phyloP scores from a whole-genome alignment of 73 alveolate species.

The Paramecium primaurelia region DNA sequence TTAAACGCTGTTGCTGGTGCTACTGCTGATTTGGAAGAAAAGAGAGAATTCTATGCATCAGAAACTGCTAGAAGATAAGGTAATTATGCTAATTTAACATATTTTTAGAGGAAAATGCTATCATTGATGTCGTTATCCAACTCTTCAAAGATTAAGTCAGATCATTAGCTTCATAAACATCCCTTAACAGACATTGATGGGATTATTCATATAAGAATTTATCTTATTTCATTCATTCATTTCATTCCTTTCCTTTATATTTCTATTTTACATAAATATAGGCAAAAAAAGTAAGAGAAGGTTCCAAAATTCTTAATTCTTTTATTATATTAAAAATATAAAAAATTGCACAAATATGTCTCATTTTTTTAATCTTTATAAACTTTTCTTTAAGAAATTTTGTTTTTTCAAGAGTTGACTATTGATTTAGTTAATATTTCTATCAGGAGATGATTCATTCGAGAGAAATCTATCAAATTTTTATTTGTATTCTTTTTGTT shows the following conservation, averaged over 20 bases:
- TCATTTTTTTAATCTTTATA: neutral
- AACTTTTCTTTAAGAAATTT: neutral
- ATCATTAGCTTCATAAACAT: conserved; percentile 48
- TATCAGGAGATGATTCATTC: neutral
- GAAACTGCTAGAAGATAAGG: conserved; percentile 44
- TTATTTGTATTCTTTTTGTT: neutral
- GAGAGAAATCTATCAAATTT: neutral
- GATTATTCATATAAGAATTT: neutral
- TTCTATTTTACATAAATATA: neutral
- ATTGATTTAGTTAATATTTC: neutral
- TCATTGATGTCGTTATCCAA: conserved; percentile 43
- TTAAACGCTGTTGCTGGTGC: conserved; percentile 52
- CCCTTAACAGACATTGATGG: conserved; percentile 51
- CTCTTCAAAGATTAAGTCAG: conserved; percentile 48
- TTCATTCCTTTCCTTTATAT: neutral
- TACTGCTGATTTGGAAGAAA: conserved; percentile 47
- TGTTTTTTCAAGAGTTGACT: neutral
- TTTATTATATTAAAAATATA: neutral
- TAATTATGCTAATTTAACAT: neutral
- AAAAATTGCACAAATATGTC: neutral
- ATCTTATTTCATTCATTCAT: conserved; percentile 5
- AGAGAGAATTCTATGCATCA: conserved; percentile 51
- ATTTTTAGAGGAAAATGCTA: conserved; percentile 40
- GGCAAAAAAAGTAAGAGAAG: neutral
- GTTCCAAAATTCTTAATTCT: neutral